A percentile compares a stretch with the other conserved stretches of the same genome.
phyloP scores from a whole-genome alignment of 1,284 basidiomycete genomes.

The Sporisorium scitamineum region DNA sequence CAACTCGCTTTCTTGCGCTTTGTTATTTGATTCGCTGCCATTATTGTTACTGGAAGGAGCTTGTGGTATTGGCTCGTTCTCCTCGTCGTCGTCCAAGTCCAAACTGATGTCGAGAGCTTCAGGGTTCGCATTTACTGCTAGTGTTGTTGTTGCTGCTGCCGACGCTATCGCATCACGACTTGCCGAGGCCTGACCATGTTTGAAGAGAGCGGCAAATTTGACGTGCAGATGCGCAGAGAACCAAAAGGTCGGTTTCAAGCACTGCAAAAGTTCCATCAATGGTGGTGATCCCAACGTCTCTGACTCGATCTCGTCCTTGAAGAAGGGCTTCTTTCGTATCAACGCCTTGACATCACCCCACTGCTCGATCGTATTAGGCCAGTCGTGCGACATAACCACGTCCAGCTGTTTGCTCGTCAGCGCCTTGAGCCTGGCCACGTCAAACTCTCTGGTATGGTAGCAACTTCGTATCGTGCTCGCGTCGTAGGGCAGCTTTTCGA shows the following conservation, averaged over 20 bases:
- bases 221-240: conserved; percentile 95
- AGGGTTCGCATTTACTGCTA: conserved; percentile 26
- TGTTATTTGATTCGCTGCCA: not conserved
- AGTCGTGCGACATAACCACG: conserved; percentile 94
- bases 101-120: conserved; percentile 53
- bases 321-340: conserved; percentile 83
- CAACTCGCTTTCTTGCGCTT: not conserved
- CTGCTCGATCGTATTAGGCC: conserved; percentile 88
- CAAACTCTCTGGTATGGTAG: conserved; percentile 91
- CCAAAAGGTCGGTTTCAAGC: conserved; percentile 89
- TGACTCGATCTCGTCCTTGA: conserved; percentile 78
- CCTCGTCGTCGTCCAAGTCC: conserved; percentile 37
- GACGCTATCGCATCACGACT: not conserved
- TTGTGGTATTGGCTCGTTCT: not conserved
- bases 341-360: conserved; percentile 80
- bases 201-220: conserved; percentile 71
- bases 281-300: conserved; percentile 87
- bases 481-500: conserved; percentile 79
- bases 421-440: conserved; percentile 82
- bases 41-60: not conserved
- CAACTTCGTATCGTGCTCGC: conserved; percentile 80
- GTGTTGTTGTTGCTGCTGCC: not conserved
- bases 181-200: conserved; percentile 11
- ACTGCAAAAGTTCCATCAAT: conserved; percentile 80
- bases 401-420: conserved; percentile 73